Conservation (phyloP, 202 grass and related monocot species). For the Zizania palustris region DNA sequence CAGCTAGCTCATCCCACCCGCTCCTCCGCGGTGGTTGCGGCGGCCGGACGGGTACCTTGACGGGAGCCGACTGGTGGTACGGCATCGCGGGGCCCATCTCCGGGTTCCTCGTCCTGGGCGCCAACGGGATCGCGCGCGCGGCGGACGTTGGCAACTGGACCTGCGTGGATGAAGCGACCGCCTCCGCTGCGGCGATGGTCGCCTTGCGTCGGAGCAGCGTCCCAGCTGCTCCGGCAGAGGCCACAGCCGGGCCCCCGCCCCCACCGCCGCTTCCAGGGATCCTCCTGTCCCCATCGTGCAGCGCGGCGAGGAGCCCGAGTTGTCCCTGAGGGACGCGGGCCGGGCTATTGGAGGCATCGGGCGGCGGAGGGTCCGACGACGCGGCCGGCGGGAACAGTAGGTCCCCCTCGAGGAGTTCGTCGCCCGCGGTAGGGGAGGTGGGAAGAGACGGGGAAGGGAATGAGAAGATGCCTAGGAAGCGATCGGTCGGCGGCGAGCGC, state of each 20-base stretch:
- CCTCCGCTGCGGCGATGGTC: constrained; percentile 34
- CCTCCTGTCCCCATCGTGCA: constrained; percentile 42
- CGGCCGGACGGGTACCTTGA: constrained; percentile 37
- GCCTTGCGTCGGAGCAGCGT: constrained; percentile 43
- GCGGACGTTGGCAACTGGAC: background rate
- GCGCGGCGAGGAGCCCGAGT: constrained; percentile 43
- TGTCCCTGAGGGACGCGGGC: constrained; percentile 16
- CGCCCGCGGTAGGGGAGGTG: constrained; percentile 10
- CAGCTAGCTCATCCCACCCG: constrained; percentile 26
- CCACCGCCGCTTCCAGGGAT: background rate
- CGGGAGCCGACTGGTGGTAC: constrained; percentile 40
- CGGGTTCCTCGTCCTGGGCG: constrained; percentile 15
- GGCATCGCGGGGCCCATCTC: constrained; percentile 14
- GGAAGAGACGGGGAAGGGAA: constrained; percentile 29
- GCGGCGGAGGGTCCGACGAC: constrained; percentile 19
- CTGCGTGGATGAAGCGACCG: background rate
- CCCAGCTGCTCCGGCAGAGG: constrained; percentile 22
- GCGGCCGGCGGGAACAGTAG: constrained; percentile 38
- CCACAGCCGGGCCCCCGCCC: background rate
- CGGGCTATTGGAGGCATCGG: constrained; percentile 24
- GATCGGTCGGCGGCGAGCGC: constrained; percentile 39
- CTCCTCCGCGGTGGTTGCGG: background rate
- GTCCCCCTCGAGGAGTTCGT: constrained; percentile 47
- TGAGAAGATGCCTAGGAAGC: constrained; percentile 59
- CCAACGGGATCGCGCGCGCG: constrained; percentile 30